Percentiles rank a stretch among this genome's conserved stretches.
These are phyloP conservation scores for Coemansia sp. DNA, from an alignment of 192 early-diverging fungal genomes.

Conservation along the genomic window DNA sequence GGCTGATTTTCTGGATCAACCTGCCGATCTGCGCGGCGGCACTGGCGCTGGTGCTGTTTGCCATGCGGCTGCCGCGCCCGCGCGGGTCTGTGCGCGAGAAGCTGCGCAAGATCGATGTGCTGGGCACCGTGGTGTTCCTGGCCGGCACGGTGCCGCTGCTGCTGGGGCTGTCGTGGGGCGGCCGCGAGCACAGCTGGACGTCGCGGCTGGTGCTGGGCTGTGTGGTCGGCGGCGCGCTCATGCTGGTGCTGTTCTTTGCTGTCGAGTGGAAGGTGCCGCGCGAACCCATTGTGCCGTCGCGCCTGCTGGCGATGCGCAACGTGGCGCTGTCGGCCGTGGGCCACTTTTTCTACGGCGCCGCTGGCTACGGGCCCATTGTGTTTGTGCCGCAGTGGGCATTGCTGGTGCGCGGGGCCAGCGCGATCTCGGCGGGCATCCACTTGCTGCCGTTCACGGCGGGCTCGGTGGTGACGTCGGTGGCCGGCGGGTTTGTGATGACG, in stretches of 20 bases:
- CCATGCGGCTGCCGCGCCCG: conserved; percentile 58
- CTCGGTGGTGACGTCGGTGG: conserved; percentile 65
- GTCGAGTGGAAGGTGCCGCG: conserved; percentile 65
- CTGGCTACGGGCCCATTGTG: conserved; percentile 62
- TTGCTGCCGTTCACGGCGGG: conserved; percentile 70
- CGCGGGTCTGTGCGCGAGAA: conserved; percentile 57
- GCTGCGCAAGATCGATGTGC: conserved; percentile 57
- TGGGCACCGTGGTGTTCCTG: conserved; percentile 50
- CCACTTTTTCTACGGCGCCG: conserved; percentile 63
- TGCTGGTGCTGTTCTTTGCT: conserved; percentile 54
- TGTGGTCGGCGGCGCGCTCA: conserved; percentile 48
- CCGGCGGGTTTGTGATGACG: conserved; percentile 58
- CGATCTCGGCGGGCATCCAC: conserved; percentile 71
- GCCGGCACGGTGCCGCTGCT: conserved; percentile 49
- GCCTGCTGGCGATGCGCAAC: conserved; percentile 60
- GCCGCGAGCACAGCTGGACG: conserved; percentile 61
- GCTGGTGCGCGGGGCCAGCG: conserved; percentile 67
- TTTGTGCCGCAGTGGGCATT: conserved; percentile 83
- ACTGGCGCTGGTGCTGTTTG: conserved; percentile 53
- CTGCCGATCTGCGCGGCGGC: conserved; percentile 74
- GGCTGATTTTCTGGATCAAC: conserved; percentile 79
- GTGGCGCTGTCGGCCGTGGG: conserved; percentile 57
- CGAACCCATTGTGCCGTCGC: conserved; percentile 45
- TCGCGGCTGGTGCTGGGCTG: conserved; percentile 56
- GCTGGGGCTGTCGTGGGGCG: conserved; percentile 63